These are phyloP conservation scores for Jacaranda mimosifolia DNA, from an alignment of 257 asterid species.

Conservation along the genomic window DNA sequence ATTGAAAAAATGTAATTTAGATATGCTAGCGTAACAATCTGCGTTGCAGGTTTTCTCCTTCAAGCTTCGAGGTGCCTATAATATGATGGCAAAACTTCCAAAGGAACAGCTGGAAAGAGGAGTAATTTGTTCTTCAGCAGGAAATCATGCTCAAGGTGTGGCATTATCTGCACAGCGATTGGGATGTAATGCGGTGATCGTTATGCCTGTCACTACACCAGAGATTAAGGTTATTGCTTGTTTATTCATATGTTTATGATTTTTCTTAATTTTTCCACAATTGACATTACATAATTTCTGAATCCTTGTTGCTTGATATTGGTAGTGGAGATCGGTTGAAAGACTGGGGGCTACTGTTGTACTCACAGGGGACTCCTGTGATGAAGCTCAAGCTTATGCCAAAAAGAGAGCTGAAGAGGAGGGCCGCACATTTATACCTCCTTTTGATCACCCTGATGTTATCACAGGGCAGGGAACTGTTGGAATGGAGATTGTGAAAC, in stretches of 20 bases:
- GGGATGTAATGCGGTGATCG: conserved; percentile 82
- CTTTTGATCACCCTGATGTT: conserved; percentile 92
- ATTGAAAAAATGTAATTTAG: background rate
- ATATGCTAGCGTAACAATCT: conserved; percentile 5
- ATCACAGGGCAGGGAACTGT: conserved; percentile 91
- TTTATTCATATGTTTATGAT: conserved; percentile 4
- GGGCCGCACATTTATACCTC: conserved; percentile 80
- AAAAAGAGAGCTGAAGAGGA: conserved; percentile 74
- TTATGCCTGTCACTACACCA: conserved; percentile 89
- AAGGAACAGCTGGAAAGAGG: conserved; percentile 72
- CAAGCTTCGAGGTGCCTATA: conserved; percentile 93
- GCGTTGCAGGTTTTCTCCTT: conserved; percentile 78
- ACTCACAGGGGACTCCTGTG: conserved; percentile 83
- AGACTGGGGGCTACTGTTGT: conserved; percentile 85
- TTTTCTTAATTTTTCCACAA: conserved; percentile 4
- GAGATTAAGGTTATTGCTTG: conserved; percentile 75
- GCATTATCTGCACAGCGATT: conserved; percentile 80
- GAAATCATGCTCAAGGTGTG: conserved; percentile 95
- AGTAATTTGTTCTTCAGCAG: conserved; percentile 92
- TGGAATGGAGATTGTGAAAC: conserved; percentile 91
- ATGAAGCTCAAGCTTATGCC: conserved; percentile 91
- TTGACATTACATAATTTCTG: conserved; percentile 17
- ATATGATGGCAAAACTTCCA: conserved; percentile 92
- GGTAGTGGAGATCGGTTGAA: conserved; percentile 82
- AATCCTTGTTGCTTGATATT: conserved; percentile 29